Evolutionary conservation across 257 asterid genomes (phyloP).

Genomic region (Jaltomata sinuosa): DNA sequence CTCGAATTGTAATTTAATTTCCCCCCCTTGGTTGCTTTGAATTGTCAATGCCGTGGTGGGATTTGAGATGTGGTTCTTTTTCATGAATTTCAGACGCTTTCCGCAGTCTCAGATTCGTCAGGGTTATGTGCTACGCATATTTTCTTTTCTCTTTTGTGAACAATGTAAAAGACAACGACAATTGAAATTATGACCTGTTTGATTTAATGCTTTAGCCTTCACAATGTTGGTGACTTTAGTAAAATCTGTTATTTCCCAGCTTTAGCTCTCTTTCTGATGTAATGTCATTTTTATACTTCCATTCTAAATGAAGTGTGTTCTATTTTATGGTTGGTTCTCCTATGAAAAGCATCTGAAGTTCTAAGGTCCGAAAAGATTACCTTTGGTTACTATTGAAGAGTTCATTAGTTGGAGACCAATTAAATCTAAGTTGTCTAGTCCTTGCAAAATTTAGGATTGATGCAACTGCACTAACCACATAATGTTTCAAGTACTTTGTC

Average conservation of each 20-base stretch:
- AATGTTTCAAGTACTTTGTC: not conserved
- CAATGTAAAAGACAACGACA: not conserved
- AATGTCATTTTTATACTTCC: not conserved
- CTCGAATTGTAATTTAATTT: not conserved
- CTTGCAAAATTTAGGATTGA: not conserved
- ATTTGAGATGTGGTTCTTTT: conserved; percentile 20
- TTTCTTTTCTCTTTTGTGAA: no score
- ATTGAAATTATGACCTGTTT: not conserved
- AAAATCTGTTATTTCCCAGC: not conserved
- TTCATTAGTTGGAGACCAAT: not conserved
- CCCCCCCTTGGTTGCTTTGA: not conserved
- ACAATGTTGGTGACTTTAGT: not conserved
- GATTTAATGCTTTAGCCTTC: not conserved
- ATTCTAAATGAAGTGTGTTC: not conserved
- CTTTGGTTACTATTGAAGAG: not conserved
- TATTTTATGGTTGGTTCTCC: not conserved
- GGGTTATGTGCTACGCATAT: not conserved
- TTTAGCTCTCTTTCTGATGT: not conserved
- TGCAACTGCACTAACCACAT: not conserved
- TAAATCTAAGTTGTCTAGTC: not conserved
- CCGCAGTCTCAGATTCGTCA: conserved; percentile 18
- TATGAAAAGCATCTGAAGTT: not conserved
- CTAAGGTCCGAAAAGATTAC: not conserved
- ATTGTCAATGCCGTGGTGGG: conserved; percentile 27
- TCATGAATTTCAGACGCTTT: conserved; percentile 20